Evolutionary conservation across 2,329 filamentous ascomycete genomes (phyloP).

Genomic region (Macrophomina pseudophaseolina): DNA sequence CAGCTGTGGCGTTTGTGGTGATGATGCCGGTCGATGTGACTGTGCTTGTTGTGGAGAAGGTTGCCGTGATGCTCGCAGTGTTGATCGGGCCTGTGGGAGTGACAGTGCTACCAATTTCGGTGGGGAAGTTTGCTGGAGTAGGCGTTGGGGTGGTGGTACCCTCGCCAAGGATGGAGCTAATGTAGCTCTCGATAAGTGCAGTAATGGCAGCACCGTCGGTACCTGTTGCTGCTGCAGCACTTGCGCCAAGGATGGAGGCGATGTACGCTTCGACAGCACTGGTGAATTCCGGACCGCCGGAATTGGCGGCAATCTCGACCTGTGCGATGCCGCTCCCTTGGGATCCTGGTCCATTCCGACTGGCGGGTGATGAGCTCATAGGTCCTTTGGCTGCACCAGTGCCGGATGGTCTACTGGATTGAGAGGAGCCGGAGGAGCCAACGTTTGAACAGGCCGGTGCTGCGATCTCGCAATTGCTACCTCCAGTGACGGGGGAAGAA

Average conservation of each 20-base stretch:
- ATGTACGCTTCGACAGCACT: conserved; percentile 4
- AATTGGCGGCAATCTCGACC: not conserved
- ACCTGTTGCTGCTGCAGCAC: not conserved
- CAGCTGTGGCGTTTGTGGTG: conserved; percentile 8
- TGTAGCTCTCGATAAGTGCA: not conserved
- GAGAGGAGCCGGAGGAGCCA: not conserved
- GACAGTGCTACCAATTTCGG: conserved; percentile 8
- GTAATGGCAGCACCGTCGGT: not conserved
- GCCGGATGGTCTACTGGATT: too few species aligned
- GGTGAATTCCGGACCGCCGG: not conserved
- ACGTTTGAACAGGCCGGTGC: not conserved
- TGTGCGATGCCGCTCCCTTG: conserved; percentile 12
- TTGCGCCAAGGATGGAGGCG: not conserved
- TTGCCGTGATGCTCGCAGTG: not conserved
- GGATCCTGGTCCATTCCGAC: not conserved
- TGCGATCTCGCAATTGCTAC: conserved; percentile 39
- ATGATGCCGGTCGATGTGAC: conserved; percentile 13
- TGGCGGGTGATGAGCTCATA: not conserved
- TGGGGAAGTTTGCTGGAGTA: conserved; percentile 7
- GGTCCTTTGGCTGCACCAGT: not conserved
- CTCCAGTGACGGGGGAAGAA: conserved; percentile 33
- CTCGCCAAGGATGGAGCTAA: not conserved
- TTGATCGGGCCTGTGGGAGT: conserved; percentile 26
- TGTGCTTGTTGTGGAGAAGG: not conserved
- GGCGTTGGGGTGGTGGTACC: not conserved